Evolutionary conservation across 2,329 filamentous ascomycete species (phyloP).

Genomic region (Akanthomyces lecanii): DNA sequence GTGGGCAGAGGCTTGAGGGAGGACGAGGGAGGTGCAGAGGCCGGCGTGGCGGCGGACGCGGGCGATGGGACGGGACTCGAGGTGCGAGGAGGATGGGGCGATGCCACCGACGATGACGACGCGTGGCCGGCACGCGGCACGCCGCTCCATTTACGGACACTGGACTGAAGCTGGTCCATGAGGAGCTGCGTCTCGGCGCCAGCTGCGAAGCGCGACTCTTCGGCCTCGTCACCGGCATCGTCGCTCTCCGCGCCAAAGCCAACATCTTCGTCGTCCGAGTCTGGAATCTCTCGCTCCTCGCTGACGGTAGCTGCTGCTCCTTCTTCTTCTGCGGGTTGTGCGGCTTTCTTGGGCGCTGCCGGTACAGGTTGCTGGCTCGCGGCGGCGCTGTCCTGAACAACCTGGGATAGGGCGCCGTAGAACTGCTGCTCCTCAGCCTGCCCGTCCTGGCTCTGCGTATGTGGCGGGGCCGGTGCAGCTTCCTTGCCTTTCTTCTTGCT

Average conservation of each 20-base stretch:
- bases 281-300: constrained; percentile 40
- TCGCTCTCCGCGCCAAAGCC: constrained; percentile 22
- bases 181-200: constrained; percentile 34
- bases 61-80: background rate
- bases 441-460: constrained; percentile 1
- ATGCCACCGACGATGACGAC: background rate
- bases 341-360: background rate
- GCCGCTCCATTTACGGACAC: constrained; percentile 10
- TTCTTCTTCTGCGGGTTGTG: background rate
- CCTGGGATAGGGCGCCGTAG: constrained; percentile 7
- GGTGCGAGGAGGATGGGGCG: background rate
- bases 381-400: background rate
- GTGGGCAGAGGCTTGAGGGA: background rate
- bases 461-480: background rate
- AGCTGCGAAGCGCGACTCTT: constrained; percentile 23
- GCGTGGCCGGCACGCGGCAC: constrained; percentile 5
- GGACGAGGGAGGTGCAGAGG: constrained; percentile 6
- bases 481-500: too few relatives aligned
- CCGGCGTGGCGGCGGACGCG: constrained; percentile 1
- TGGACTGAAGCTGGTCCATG: constrained; percentile 27
- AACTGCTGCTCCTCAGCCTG: constrained; percentile 4
- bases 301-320: background rate
- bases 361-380: background rate
- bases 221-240: constrained; percentile 16
- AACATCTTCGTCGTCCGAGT: constrained; percentile 44